phyloP scores from a whole-genome alignment of 768 basidiomycete species.

The Cystofilobasidium ferigula region DNA sequence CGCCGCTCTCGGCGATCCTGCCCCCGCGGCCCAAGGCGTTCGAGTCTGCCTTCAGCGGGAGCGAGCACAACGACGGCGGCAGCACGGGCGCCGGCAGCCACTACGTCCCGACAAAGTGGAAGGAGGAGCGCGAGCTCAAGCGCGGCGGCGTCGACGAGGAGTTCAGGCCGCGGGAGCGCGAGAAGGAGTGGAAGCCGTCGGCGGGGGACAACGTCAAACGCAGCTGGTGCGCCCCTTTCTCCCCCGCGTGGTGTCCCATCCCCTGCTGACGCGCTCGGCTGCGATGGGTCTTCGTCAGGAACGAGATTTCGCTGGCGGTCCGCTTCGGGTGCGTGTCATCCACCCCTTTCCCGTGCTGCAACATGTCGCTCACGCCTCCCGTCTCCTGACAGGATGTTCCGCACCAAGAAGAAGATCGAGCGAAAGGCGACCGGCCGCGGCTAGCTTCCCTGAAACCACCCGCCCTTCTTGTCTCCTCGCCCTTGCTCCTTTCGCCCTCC shows the following conservation, averaged over 20 bases:
- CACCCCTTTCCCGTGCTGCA: neutral
- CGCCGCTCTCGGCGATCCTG: conserved; percentile 12
- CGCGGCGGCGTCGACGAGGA: conserved; percentile 21
- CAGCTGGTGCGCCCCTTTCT: conserved; percentile 9
- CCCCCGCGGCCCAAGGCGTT: neutral
- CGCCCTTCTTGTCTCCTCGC: neutral
- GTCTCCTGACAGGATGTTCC: conserved; percentile 4
- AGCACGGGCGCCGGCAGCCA: neutral
- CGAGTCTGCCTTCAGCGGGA: conserved; percentile 1
- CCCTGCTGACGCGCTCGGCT: neutral
- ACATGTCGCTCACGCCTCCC: neutral
- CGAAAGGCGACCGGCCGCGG: conserved; percentile 13
- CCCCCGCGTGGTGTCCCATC: conserved; percentile 3
- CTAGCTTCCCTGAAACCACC: neutral
- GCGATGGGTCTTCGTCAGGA: too few species aligned
- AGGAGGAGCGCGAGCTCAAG: conserved; percentile 18
- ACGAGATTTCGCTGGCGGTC: conserved; percentile 4
- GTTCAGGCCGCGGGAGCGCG: conserved; percentile 16
- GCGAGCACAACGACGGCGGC: neutral
- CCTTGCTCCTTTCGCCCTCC: neutral
- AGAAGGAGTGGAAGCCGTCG: conserved; percentile 21
- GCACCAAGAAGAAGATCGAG: conserved; percentile 22
- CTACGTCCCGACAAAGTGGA: conserved; percentile 24
- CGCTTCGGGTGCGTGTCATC: neutral
- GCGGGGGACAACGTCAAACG: conserved; percentile 23